Evolutionary conservation across 129 eudicot genomes (phyloP).

Genomic region (Glebionis coronaria): DNA sequence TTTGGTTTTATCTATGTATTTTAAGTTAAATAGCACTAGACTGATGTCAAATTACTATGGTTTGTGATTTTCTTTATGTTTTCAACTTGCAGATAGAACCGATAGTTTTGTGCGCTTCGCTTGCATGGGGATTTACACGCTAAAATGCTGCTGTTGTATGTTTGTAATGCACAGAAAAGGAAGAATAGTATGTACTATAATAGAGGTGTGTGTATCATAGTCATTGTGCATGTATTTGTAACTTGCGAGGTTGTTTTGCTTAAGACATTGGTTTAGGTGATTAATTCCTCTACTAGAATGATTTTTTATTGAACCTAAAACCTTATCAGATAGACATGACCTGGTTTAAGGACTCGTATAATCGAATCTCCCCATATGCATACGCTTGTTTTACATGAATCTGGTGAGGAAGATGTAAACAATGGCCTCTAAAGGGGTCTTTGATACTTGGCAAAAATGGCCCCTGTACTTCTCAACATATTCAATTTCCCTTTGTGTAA

Average conservation of each 20-base stretch:
- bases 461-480: too few relatives aligned
- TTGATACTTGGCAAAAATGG: too few relatives aligned
- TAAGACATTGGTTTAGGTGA: neutral
- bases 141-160: slow-evolving; percentile 29
- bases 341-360: too few relatives aligned
- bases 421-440: too few relatives aligned
- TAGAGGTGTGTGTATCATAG: slow-evolving; percentile 20
- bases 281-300: neutral
- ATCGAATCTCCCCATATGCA: too few relatives aligned
- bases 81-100: slow-evolving; percentile 17
- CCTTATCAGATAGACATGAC: neutral
- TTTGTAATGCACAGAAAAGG: slow-evolving; percentile 29
- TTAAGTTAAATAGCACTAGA: neutral
- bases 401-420: too few relatives aligned
- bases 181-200: slow-evolving; percentile 6
- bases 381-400: too few relatives aligned
- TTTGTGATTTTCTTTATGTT: neutral
- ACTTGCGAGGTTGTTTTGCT: slow-evolving; percentile 12
- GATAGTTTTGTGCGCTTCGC: slow-evolving; percentile 11
- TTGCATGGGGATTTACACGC: neutral
- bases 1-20: neutral
- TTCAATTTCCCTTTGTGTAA: too few relatives aligned
- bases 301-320: neutral
- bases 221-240: slow-evolving; percentile 22
- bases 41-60: neutral